phyloP scores from a whole-genome alignment of 495 filamentous ascomycete genomes.

The Tuber indicum region DNA sequence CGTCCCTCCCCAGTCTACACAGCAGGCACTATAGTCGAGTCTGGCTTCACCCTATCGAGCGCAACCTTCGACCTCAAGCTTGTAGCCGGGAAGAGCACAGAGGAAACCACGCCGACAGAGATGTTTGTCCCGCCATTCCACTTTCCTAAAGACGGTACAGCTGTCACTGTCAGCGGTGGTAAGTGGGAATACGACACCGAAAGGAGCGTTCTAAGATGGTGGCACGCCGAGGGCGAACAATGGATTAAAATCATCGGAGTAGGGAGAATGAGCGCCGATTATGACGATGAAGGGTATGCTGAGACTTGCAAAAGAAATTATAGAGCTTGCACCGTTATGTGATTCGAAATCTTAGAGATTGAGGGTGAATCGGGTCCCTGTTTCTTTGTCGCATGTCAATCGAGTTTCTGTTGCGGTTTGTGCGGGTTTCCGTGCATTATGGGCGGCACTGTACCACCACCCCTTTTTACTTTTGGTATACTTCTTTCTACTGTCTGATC shows the following conservation, averaged over 20 bases:
- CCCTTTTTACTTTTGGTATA: neutral
- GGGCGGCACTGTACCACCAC: neutral
- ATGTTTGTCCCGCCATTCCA: constrained; percentile 89
- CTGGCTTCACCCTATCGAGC: constrained; percentile 71
- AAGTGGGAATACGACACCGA: constrained; percentile 80
- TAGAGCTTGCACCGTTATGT: constrained; percentile 48
- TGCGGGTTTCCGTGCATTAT: neutral
- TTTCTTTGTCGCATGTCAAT: neutral
- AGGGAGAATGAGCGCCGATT: constrained; percentile 56
- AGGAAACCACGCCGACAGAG: constrained; percentile 63
- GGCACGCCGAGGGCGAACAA: constrained; percentile 81
- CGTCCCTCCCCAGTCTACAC: constrained; percentile 74
- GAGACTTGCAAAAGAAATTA: constrained; percentile 45
- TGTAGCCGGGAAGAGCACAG: constrained; percentile 49
- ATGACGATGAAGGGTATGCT: constrained; percentile 52
- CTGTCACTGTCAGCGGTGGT: constrained; percentile 70
- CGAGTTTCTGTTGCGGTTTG: neutral
- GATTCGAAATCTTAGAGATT: neutral
- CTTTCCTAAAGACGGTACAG: constrained; percentile 66
- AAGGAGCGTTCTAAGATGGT: constrained; percentile 75
- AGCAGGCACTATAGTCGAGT: constrained; percentile 59
- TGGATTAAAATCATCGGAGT: constrained; percentile 69
- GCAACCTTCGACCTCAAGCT: constrained; percentile 66
- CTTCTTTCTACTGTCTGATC: neutral
- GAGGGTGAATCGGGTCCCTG: neutral